Base-by-base conservation (phyloP, 345 rosid genomes). In the Mercurialis annua region DNA sequence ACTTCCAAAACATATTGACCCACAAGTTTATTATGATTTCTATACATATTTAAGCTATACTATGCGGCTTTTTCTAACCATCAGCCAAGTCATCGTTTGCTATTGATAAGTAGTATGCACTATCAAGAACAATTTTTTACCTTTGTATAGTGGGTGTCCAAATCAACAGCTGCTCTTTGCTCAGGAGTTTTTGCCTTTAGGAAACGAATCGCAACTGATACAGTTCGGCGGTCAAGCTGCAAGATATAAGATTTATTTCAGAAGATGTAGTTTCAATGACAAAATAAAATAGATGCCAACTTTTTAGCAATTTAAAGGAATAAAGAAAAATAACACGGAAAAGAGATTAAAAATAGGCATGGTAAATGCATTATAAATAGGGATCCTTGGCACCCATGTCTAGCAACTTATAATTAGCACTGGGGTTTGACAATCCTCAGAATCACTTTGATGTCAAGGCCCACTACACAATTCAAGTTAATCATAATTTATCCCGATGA, bases 91-190 rank as follows among this genome's bases (percentile, higher is more conserved):
- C n/a, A n/a, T n/a, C n/a, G 9, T 58, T n/a, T 16, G 24, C 33
- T 33, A 34, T 51, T 26, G 6, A 12, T 23, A 33, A 59, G 46
- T 40, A n/a, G 47, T 15, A 6, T 0, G 18, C 64, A 38, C n/a
- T 8, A 59, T 38, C 64, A 36, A 17, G 31, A 1, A 21, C 60
- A 10, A 15, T 58, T 38, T 16, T 31, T 18, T 31, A 90, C 98
- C 90, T 82, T 70, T 55, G 99, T 70, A 74, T 87, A 94, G 76
- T 94, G 99, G 36, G 99, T 91, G 77, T 94, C 99, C 82, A 94
- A 79, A 79, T 94, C 99, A 74, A 94, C 99, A 3, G 91, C 95
- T 47, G 99, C 99, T 75, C 99, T 86, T 78, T 91, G 87, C 69
- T 86, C 83, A 11, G 98, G 98, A 64, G 98, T 85, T 72, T 84